These are phyloP conservation scores for Fragilaria crotonensis DNA, from an alignment of 108 stramenopile species.

Conservation along the genomic window DNA sequence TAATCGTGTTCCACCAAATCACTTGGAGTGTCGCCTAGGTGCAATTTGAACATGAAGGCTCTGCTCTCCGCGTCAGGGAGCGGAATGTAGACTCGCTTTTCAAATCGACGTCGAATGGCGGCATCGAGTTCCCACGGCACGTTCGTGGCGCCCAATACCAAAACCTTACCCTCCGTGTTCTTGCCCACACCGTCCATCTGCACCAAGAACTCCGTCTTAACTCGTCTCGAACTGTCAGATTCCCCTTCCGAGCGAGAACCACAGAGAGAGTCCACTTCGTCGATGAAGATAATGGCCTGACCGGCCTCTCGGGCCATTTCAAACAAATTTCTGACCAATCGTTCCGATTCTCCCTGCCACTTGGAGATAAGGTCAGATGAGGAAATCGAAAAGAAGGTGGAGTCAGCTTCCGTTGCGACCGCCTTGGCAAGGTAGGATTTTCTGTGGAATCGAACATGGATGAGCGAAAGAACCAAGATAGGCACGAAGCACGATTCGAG, in stretches of 20 bases:
- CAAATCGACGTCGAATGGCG: slow-evolving; percentile 98
- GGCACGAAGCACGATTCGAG: too few species aligned
- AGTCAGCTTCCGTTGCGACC: slow-evolving; percentile 98
- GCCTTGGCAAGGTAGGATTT: slow-evolving; percentile 99
- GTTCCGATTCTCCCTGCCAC: slow-evolving; percentile 99
- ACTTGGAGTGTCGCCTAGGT: slow-evolving; percentile 89
- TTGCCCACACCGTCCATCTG: slow-evolving; percentile 99
- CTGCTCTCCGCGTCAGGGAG: slow-evolving; percentile 88
- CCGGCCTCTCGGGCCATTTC: slow-evolving; percentile 95
- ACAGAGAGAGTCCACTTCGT: slow-evolving; percentile 97
- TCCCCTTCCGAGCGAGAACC: slow-evolving; percentile 88
- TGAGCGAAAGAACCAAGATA: too few species aligned
- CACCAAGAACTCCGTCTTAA: slow-evolving; percentile 99
- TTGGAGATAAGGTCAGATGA: slow-evolving; percentile 95
- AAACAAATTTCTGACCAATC: slow-evolving; percentile 94
- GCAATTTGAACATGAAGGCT: slow-evolving; percentile 86
- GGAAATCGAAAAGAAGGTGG: slow-evolving; percentile 95
- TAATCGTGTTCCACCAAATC: slow-evolving; percentile 77
- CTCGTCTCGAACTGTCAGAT: slow-evolving; percentile 81
- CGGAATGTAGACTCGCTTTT: slow-evolving; percentile 98
- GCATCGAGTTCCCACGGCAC: slow-evolving; percentile 99
- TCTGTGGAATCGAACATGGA: slow-evolving; percentile 48
- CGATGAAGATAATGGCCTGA: slow-evolving; percentile 89
- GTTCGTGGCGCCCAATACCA: slow-evolving; percentile 96
- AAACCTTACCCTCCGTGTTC: slow-evolving; percentile 54